These are phyloP conservation scores for Nemophila menziesii DNA, from an alignment of 257 asterid species.

Conservation along the genomic window DNA sequence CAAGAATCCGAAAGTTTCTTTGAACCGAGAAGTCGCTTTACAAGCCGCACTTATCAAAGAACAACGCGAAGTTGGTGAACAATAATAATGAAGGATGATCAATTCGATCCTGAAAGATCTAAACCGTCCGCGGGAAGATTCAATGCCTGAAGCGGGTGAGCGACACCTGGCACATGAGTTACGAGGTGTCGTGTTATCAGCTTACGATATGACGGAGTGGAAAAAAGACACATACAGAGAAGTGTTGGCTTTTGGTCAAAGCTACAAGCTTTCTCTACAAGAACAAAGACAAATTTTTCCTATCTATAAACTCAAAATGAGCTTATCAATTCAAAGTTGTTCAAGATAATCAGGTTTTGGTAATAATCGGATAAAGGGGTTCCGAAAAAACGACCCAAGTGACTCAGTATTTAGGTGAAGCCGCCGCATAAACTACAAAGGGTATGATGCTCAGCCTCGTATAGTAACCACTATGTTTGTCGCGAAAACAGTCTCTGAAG, in stretches of 20 bases:
- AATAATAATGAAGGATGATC: slow-evolving; percentile 77
- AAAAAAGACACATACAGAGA: slow-evolving; percentile 84
- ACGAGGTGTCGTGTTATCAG: slow-evolving; percentile 89
- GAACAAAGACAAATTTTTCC: slow-evolving; percentile 83
- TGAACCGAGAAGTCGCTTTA: slow-evolving; percentile 92
- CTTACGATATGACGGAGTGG: slow-evolving; percentile 98
- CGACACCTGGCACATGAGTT: slow-evolving; percentile 95
- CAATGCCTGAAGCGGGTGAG: slow-evolving; percentile 96
- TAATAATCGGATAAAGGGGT: slow-evolving; percentile 91
- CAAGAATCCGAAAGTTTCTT: slow-evolving; percentile 82
- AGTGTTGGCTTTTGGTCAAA: slow-evolving; percentile 79
- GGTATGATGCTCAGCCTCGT: slow-evolving; percentile 94
- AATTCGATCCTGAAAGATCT: slow-evolving; percentile 95
- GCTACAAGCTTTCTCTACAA: slow-evolving; percentile 86
- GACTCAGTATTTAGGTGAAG: slow-evolving; percentile 91
- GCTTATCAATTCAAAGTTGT: slow-evolving; percentile 69
- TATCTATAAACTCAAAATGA: slow-evolving; percentile 75
- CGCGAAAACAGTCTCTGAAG: slow-evolving; percentile 93
- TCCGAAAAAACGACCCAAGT: slow-evolving; percentile 92
- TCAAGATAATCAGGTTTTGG: slow-evolving; percentile 80
- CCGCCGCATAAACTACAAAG: slow-evolving; percentile 79
- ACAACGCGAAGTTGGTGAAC: slow-evolving; percentile 87
- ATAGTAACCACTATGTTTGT: slow-evolving; percentile 96
- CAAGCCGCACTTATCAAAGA: slow-evolving; percentile 83
- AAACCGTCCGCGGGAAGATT: slow-evolving; percentile 96